Percentiles rank a stretch among this genome's conserved stretches.
Conservation (phyloP, 2,329 filamentous ascomycete genomes). For the Ophiostoma piceae region DNA sequence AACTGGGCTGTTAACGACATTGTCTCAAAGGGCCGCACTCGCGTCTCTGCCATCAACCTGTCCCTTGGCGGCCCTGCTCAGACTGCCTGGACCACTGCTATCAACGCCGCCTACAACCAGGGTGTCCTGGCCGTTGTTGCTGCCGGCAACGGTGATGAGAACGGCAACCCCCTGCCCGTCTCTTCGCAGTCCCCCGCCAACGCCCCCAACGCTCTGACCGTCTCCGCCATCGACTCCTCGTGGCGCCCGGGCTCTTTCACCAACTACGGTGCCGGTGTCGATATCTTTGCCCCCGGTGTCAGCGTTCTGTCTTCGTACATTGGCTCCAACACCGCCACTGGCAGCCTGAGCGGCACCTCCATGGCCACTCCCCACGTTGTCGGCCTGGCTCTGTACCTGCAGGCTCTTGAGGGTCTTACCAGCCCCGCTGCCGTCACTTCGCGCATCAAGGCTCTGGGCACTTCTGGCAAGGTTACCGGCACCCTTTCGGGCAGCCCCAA, state of each 20-base stretch:
- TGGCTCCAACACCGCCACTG: constrained; percentile 88
- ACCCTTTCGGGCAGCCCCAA: constrained; percentile 45
- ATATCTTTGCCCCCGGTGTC: constrained; percentile 95
- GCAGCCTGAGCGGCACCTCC: constrained; percentile 98
- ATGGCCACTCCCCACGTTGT: constrained; percentile 98
- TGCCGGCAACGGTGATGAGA: constrained; percentile 96
- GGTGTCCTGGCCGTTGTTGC: constrained; percentile 97
- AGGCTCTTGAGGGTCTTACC: constrained; percentile 59
- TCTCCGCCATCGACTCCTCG: constrained; percentile 85
- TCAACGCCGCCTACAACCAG: constrained; percentile 85
- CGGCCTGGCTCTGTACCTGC: constrained; percentile 94
- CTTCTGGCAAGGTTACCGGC: constrained; percentile 32
- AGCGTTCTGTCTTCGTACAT: constrained; percentile 99
- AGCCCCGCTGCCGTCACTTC: constrained; percentile 44
- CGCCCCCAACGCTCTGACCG: constrained; percentile 85
- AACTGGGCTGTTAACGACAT: constrained; percentile 76
- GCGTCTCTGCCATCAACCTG: constrained; percentile 99
- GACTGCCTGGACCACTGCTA: constrained; percentile 78
- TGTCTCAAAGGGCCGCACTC: constrained; percentile 80
- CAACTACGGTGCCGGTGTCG: constrained; percentile 99
- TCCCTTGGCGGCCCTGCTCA: constrained; percentile 97
- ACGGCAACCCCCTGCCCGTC: constrained; percentile 60
- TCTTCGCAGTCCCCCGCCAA: constrained; percentile 94
- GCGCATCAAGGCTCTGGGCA: constrained; percentile 42
- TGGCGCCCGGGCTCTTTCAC: constrained; percentile 99